Conservation (phyloP, 345 rosid species). For the Viola odorata region DNA sequence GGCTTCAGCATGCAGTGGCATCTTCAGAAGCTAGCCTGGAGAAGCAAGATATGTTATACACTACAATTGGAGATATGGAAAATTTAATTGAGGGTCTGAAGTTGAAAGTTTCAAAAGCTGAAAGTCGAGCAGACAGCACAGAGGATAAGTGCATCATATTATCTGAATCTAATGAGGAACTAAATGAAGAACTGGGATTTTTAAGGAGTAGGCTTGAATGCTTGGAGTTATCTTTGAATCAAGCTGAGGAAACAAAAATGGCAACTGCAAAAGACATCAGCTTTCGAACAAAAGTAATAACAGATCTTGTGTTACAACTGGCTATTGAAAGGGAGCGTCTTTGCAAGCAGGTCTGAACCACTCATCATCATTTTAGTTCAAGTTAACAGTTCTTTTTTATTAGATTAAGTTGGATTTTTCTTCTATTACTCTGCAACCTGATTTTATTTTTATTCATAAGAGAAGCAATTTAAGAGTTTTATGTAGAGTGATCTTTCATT, state of each 20-base stretch:
- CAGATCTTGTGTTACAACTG: constrained; percentile 68
- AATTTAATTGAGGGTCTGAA: constrained; percentile 69
- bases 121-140: constrained; percentile 60
- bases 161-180: constrained; percentile 74
- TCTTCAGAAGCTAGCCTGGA: constrained; percentile 84
- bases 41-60: constrained; percentile 57
- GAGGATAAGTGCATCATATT: constrained; percentile 70
- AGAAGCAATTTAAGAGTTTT: too few relatives aligned
- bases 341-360: constrained; percentile 59
- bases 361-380: background rate
- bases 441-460: too few relatives aligned
- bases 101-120: constrained; percentile 62
- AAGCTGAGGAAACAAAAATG: constrained; percentile 63
- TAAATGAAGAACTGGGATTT: constrained; percentile 59
- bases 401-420: too few relatives aligned
- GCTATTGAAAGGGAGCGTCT: constrained; percentile 84
- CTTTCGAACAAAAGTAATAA: constrained; percentile 59
- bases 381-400: too few relatives aligned
- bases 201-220: constrained; percentile 60
- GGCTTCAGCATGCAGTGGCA: constrained; percentile 68
- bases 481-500: too few relatives aligned
- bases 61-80: constrained; percentile 81
- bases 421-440: too few relatives aligned
- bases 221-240: constrained; percentile 57
- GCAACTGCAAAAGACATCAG: constrained; percentile 61